These are phyloP conservation scores for Fomitopsis palustris DNA, from an alignment of 1,284 basidiomycete species.

Conservation along the genomic window DNA sequence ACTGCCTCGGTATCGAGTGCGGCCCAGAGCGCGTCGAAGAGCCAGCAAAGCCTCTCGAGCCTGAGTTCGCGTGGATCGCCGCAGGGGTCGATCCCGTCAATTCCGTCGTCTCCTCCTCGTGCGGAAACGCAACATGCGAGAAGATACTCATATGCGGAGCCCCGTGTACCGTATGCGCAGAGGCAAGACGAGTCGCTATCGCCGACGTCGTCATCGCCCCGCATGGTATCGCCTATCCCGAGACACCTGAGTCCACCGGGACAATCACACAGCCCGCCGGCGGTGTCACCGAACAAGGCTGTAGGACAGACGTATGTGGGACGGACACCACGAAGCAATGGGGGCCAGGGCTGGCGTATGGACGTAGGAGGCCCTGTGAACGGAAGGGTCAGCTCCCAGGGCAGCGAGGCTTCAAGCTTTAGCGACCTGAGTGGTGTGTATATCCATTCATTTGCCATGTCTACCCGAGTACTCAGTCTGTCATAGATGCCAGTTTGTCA, in stretches of 20 bases:
- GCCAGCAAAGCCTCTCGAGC: conserved; percentile 61
- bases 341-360: conserved; percentile 33
- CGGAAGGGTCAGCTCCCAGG: conserved; percentile 39
- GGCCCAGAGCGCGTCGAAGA: conserved; percentile 14
- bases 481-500: conserved; percentile 63
- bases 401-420: conserved; percentile 74
- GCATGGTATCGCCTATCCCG: conserved; percentile 38
- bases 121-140: conserved; percentile 10
- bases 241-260: conserved; percentile 46
- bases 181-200: conserved; percentile 8
- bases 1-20: conserved; percentile 14
- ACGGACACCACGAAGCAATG: conserved; percentile 16
- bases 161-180: not conserved
- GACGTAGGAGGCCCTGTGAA: conserved; percentile 28
- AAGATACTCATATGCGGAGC: conserved; percentile 2
- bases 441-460: not conserved
- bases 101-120: conserved; percentile 63
- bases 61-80: conserved; percentile 57
- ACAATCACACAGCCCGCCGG: conserved; percentile 59
- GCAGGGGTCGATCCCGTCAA: conserved; percentile 72
- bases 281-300: conserved; percentile 49
- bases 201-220: conserved; percentile 11
- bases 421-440: conserved; percentile 76
- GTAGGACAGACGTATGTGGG: conserved; percentile 37
- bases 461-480: not conserved